Evolutionary conservation across 2,329 filamentous ascomycete genomes (phyloP), one percentile per base, ranked within the genome.

Genomic region (Colletotrichum brevisporum): DNA sequence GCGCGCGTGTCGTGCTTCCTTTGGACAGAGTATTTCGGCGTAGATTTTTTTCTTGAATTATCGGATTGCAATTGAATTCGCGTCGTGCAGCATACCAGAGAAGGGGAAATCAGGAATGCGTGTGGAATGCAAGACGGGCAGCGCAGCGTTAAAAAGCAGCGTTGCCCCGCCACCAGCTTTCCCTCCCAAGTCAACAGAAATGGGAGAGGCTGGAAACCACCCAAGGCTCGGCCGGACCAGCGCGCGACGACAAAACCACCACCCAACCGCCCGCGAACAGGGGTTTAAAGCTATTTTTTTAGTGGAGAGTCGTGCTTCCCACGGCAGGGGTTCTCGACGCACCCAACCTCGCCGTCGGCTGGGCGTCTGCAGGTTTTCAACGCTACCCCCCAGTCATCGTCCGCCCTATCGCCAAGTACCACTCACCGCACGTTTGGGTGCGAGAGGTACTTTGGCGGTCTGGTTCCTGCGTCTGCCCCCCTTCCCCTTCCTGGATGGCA

Each of bases 131-230:
- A 65, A 45, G 39, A 41, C 31, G 43, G 59, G 65, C 65, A 55
- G 62, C 57, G 41, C 52, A 52, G 65, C 43, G 74, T 75, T 82
- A 82, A 82, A 83, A 79, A 71, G 73, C 72, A 70, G 75, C 75
- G 83, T 84, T 85, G 83, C 82, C 83, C 83, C 80, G 83, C 83
- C 83, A 85, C 82, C 79, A 65, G 70, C 67, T 76, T 80, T 79
- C 43, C 43, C 57, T 50, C n/a, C 48, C 57, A 67, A 76, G 78
- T 80, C 78, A 80, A 80, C 77, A 80, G 55, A 73, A 76, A 73
- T 73, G 63, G 24, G 75, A 75, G 75, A 77, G 77, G 78, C 78
- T 80, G 78, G 78, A 57, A 54, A 50, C 26, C 16, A 31, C 5
- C 31, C 27, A 31, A 31, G 27, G 9, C 27, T 9, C 27, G 27